Evolutionary conservation across 305 asterid genomes (phyloP).

Genomic region (Fraxinus sp.): DNA sequence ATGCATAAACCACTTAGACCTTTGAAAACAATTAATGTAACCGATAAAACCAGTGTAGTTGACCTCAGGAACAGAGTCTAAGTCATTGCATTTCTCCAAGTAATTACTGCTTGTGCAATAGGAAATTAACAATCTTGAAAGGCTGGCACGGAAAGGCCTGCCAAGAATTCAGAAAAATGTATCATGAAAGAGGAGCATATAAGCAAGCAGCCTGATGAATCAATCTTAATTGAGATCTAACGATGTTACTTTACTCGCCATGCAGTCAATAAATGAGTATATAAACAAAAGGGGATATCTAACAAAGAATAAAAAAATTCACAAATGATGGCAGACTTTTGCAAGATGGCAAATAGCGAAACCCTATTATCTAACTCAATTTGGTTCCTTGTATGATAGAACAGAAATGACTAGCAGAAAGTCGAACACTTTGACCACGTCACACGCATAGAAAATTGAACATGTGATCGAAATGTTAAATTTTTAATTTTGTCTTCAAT

Average conservation of each 20-base stretch:
- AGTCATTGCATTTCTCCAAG: not conserved
- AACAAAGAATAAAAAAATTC: not conserved
- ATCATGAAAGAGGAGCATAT: not conserved
- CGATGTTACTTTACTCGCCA: not conserved
- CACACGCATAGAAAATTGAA: not conserved
- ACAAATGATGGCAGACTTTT: not conserved
- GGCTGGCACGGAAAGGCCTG: not conserved
- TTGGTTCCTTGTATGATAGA: not conserved
- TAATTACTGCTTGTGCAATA: not conserved
- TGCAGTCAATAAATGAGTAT: not conserved
- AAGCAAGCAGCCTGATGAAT: not conserved
- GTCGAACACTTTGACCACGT: not conserved
- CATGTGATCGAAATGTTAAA: not conserved
- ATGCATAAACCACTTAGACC: constrained; percentile 4
- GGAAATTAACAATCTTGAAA: not conserved
- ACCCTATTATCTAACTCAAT: not conserved
- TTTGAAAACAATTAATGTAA: not conserved
- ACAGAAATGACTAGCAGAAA: not conserved
- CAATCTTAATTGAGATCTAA: not conserved
- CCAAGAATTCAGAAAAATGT: not conserved
- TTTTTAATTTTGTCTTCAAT: not conserved
- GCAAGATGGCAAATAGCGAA: not conserved
- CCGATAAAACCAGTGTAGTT: not conserved
- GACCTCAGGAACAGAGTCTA: not conserved
- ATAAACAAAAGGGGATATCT: not conserved